Conservation (phyloP, 2,329 filamentous ascomycete species). For the Neophaeococcomyces mojaviensis region DNA sequence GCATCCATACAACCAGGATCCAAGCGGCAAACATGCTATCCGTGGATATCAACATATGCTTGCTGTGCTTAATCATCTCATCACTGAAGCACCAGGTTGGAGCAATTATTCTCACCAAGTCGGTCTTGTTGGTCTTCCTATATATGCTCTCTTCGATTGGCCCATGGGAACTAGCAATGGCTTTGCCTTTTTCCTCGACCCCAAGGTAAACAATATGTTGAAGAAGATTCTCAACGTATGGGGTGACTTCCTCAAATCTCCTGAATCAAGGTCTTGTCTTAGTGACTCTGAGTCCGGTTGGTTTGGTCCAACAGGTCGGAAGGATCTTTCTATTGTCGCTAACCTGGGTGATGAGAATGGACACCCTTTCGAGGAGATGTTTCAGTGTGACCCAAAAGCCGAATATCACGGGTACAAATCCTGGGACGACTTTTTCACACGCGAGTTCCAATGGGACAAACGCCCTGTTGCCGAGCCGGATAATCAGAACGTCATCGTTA, state of each 20-base stretch:
- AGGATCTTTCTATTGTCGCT: slow-evolving; percentile 30
- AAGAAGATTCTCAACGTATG: slow-evolving; percentile 47
- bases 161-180: slow-evolving; percentile 51
- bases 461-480: slow-evolving; percentile 53
- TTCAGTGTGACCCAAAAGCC: slow-evolving; percentile 24
- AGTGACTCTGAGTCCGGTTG: slow-evolving; percentile 29
- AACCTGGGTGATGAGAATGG: slow-evolving; percentile 19
- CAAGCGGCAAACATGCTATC: slow-evolving; percentile 55
- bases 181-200: slow-evolving; percentile 47
- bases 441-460: slow-evolving; percentile 45
- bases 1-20: slow-evolving; percentile 54
- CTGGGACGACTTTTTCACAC: slow-evolving; percentile 66
- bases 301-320: slow-evolving; percentile 33
- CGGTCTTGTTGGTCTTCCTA: slow-evolving; percentile 48
- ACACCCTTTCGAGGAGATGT: slow-evolving; percentile 26
- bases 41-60: slow-evolving; percentile 62
- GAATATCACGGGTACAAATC: slow-evolving; percentile 52
- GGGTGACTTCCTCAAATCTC: slow-evolving; percentile 38
- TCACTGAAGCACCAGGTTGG: slow-evolving; percentile 36
- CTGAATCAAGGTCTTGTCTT: slow-evolving; percentile 47
- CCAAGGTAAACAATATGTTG: slow-evolving; percentile 45
- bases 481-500: slow-evolving; percentile 50
- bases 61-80: slow-evolving; percentile 53
- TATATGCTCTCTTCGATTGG: slow-evolving; percentile 53
- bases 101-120: slow-evolving; percentile 28